Evolutionary conservation across 768 basidiomycete species (phyloP).

Genomic region (Hericium coralloides): DNA sequence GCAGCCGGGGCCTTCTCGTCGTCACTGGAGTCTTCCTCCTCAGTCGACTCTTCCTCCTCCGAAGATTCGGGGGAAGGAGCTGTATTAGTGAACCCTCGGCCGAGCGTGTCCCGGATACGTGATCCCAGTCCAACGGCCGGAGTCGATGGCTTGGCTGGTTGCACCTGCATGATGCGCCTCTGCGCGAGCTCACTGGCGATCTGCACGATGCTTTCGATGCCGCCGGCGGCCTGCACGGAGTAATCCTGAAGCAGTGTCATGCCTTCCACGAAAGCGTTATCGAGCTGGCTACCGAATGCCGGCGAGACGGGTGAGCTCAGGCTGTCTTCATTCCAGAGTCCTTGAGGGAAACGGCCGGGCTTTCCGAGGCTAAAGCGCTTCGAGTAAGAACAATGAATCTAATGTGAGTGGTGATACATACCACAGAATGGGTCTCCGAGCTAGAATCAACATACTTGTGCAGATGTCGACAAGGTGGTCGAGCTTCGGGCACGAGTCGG

Average conservation of each 20-base stretch:
- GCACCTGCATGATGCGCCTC: constrained; percentile 32
- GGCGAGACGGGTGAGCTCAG: constrained; percentile 30
- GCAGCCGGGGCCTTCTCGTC: constrained; percentile 28
- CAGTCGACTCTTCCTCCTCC: constrained; percentile 17
- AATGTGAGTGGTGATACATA: constrained; percentile 20
- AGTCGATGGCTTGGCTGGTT: constrained; percentile 22
- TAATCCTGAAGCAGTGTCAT: constrained; percentile 57
- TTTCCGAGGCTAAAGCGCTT: constrained; percentile 42
- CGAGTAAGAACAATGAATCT: neutral
- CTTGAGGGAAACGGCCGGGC: constrained; percentile 29
- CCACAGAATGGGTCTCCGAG: constrained; percentile 46
- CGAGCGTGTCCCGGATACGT: constrained; percentile 50
- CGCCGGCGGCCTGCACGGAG: constrained; percentile 56
- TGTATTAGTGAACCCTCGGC: constrained; percentile 60
- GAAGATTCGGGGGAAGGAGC: constrained; percentile 28
- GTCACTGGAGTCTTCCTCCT: constrained; percentile 34
- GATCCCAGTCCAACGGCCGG: constrained; percentile 38
- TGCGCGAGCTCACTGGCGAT: constrained; percentile 51
- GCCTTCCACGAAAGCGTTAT: constrained; percentile 60
- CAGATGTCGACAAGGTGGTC: constrained; percentile 66
- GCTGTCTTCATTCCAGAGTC: constrained; percentile 48
- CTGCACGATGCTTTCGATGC: constrained; percentile 63
- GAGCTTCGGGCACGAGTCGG: constrained; percentile 48
- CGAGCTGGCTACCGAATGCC: constrained; percentile 40
- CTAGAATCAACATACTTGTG: constrained; percentile 56